Base-by-base conservation (phyloP, 2,329 filamentous ascomycete species). In the Coniochaeta hoffmannii region DNA sequence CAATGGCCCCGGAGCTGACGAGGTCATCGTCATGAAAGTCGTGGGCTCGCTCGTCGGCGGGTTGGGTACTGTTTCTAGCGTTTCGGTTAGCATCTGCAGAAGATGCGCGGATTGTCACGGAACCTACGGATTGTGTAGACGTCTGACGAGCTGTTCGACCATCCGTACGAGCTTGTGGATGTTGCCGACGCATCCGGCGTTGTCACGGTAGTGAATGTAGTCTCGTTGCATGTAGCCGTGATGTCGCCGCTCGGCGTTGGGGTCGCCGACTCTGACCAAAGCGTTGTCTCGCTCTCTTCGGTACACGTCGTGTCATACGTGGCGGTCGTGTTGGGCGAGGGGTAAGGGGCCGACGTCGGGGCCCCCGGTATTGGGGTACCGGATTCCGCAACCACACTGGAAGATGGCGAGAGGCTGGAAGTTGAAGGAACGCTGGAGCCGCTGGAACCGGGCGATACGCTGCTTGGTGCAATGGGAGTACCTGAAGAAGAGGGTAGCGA, bases 141-240 rank as follows among this genome's bases (percentile, higher is more conserved):
- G 22, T 34, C 28, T 7, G 36, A 41, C 36, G 46, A 30, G 46
- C 12, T 50, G 46, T 50, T 31, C 12, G 28, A 10, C 24, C 28
- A 50, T 28, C 46, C 46, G 28, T 28, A 50, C 46, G 46, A 31
- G 46, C 46, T 50, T 7, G 46, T 22, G 15, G 36, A 7, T n/a
- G 36, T n/a, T 28, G 28, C 46, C 5, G 46, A 30, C 4, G 12
- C 10, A 2, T 24, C 36, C 36, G 19, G 8, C 3, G 17, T 24
- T 4, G 46, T n/a, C 24, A 32, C 30, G 12, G 46, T 24, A n/a
- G 10, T 50, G 28, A 28, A 28, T 3, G 46, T 63, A 4, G 61
- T 62, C 38, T 63, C 59, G 52, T 58, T 58, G 53, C 61, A 62
- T 11, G 59, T 58, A 6, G 54, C 44, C 3, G 53, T 46, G 11